A percentile compares a stretch with the other conserved stretches of the same genome.
These are phyloP conservation scores for Penicillium sp. DNA, from an alignment of 2,329 filamentous ascomycete genomes.

Conservation along the genomic window DNA sequence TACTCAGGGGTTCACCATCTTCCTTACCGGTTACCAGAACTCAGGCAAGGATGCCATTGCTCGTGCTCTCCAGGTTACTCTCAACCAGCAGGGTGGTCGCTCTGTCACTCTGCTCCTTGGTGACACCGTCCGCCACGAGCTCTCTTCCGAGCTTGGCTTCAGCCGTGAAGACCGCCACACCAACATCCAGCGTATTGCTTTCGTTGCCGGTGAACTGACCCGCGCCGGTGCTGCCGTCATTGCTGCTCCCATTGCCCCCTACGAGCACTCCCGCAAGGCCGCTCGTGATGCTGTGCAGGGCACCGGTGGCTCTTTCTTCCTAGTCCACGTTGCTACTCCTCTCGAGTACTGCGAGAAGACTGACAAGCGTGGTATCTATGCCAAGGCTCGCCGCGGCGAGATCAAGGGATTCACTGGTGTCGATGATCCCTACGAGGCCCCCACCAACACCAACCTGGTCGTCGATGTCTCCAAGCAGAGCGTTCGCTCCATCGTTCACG, in stretches of 20 bases:
- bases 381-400: slow-evolving; percentile 80
- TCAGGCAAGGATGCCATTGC: slow-evolving; percentile 96
- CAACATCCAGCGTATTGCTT: slow-evolving; percentile 95
- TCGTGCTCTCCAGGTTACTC: slow-evolving; percentile 90
- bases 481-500: slow-evolving; percentile 91
- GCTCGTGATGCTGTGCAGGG: slow-evolving; percentile 80
- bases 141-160: slow-evolving; percentile 95
- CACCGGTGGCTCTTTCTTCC: slow-evolving; percentile 85
- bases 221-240: slow-evolving; percentile 93
- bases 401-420: slow-evolving; percentile 99
- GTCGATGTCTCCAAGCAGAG: slow-evolving; percentile 86
- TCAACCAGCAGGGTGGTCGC: slow-evolving; percentile 97
- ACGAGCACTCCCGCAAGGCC: slow-evolving; percentile 75
- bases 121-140: slow-evolving; percentile 91
- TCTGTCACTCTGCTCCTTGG: slow-evolving; percentile 93
- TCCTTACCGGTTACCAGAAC: slow-evolving; percentile 97
- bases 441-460: slow-evolving; percentile 77
- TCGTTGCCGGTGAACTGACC: slow-evolving; percentile 93
- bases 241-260: slow-evolving; percentile 93
- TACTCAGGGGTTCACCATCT: slow-evolving; percentile 95
- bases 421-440: slow-evolving; percentile 93
- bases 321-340: slow-evolving; percentile 91
- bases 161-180: slow-evolving; percentile 87
- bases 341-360: slow-evolving; percentile 94
- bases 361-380: slow-evolving; percentile 90